Evolutionary conservation across 495 filamentous ascomycete species (phyloP), one percentile per base, ranked within the genome.

Genomic region (Annulohypoxylon nitens): DNA sequence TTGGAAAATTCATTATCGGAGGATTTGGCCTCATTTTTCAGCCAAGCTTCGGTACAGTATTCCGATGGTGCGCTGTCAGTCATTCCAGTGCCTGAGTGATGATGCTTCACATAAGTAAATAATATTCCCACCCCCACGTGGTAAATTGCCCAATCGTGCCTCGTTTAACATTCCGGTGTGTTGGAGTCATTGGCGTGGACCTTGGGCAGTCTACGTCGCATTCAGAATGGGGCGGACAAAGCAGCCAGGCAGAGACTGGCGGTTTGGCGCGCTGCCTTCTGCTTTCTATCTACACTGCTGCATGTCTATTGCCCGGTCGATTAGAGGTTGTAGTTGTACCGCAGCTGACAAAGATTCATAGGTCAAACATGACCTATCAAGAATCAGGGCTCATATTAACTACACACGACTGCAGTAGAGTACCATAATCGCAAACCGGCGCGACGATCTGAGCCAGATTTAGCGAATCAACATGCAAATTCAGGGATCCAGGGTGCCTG

Each of bases 391-490:
- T 60, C 36, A 64, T 64, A 69, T 69, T 64, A 73, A 53, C 18
- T 50, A 5, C 45, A 7, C 45, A 50, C n/a, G 6, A 30, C 45
- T 73, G 70, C 70, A 61, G 54, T 47, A 58, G 55, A 55, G 66
- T 50, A 26, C 71, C 71, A 50, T 41, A 58, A 66, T 50, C 55
- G 41, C 37, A 51, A 60, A 45, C 55, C 58, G 58, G 50, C 54
- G 39, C 25, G 70, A 47, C 48, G 71, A 74, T 70, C 67, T 74
- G 50, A 62, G 61, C 64, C 71, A 3, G 45, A 60, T 39, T 16
- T 51, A 68, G 67, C 72, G 72, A 75, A 75, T 75, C 67, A 75
- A 54, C 12, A 70, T 53, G 58, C 33, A 39, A 50, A 50, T 62
- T 59, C 63, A 54, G 50, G 57, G 64, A 58, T 33, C 62, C 30